Base-by-base conservation (phyloP, 1,284 basidiomycete species). In the Leccinum pachyderme region DNA sequence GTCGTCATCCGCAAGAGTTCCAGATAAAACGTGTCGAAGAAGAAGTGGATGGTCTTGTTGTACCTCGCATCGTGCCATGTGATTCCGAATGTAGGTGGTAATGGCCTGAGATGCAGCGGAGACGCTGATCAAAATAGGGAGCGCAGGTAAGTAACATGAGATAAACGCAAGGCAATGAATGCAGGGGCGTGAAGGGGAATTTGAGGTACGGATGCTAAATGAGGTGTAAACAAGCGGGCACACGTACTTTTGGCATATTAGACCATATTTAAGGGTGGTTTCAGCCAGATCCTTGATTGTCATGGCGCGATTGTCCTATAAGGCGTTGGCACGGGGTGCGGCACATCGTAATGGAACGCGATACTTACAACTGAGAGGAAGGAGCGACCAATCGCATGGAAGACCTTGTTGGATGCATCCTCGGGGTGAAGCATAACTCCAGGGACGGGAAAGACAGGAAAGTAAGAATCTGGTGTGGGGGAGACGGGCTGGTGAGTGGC, bases 261-360 rank as follows among this genome's bases (percentile, higher is more conserved):
- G 75, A 53, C 87, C 88, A 65, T 76, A 79, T 61, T 75, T 74
- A 62, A 84, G 77, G 41, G 81, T 78, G 73, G 85, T 80, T 61
- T 89, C 86, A 43, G 87, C 83, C 53, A 90, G 81, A 73, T 90
- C 87, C 69, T 90, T 90, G 73, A 90, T 85, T 44, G 87, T 90
- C 84, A 89, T 87, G 43, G 87, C 87, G 48, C 86, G 81, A 71
- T 90, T 90, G 67, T 86, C 80, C 86, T 88, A 54, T 52, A 55
- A 47, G 47, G 52, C 35, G 32, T 35, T 22, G 25, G 31, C 24
- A 37, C 49, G 48, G 52, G 51, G 57, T 56, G 68, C 46, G 37
- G 37, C 41, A 47, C n/a, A 57, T 32, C 24, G 49, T 54, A 55
- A 13, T 51, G 44, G 25, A 50, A 56, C 37, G 55, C 52, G 51